phyloP scores from a whole-genome alignment of 2,329 filamentous ascomycete genomes.

The Clonostachys chloroleuca region DNA sequence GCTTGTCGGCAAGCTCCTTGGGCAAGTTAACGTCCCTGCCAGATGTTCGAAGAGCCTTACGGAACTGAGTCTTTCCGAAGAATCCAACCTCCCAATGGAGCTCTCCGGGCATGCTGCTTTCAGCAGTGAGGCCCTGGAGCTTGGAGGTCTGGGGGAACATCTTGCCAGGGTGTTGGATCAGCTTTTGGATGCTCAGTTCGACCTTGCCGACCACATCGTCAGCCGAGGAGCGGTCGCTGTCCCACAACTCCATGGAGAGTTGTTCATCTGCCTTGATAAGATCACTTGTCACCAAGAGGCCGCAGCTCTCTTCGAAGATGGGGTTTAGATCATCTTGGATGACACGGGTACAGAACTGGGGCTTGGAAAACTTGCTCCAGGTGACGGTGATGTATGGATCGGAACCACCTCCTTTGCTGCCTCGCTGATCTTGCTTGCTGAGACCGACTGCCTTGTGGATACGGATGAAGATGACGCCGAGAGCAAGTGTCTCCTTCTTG shows the following conservation, averaged over 20 bases:
- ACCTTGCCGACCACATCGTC: constrained; percentile 96
- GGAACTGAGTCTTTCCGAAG: constrained; percentile 87
- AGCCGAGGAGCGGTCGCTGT: constrained; percentile 85
- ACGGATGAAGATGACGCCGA: constrained; percentile 88
- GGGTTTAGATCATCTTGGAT: constrained; percentile 94
- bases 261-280: constrained; percentile 92
- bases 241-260: constrained; percentile 91
- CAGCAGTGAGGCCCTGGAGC: constrained; percentile 76
- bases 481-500: constrained; percentile 79
- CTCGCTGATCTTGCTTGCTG: constrained; percentile 85
- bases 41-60: constrained; percentile 78
- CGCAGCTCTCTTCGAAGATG: constrained; percentile 83
- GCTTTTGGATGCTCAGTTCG: constrained; percentile 87
- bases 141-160: constrained; percentile 90
- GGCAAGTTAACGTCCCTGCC: constrained; percentile 79
- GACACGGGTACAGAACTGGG: constrained; percentile 94
- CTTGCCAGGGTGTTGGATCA: constrained; percentile 86
- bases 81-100: constrained; percentile 96
- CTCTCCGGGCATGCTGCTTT: constrained; percentile 85
- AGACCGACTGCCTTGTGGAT: constrained; percentile 85
- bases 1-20: constrained; percentile 65
- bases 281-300: constrained; percentile 81
- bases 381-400: constrained; percentile 94
- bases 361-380: constrained; percentile 96
- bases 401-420: constrained; percentile 79